Conservation (phyloP, 2,329 filamentous ascomycete species). For the Akanthomyces uredinophilus region DNA sequence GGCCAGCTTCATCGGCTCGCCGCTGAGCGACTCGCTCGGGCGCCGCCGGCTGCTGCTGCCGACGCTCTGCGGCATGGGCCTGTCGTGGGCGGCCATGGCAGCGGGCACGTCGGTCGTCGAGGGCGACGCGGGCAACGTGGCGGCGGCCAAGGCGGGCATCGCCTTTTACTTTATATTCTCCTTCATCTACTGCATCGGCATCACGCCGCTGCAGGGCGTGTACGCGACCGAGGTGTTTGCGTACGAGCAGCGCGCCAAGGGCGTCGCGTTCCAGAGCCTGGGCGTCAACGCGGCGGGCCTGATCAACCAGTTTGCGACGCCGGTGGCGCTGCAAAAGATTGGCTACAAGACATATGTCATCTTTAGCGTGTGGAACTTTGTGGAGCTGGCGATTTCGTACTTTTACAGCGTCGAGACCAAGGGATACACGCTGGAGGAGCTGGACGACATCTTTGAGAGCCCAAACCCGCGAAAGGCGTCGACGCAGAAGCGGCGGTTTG, state of each 20-base stretch:
- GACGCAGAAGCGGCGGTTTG: conserved; percentile 12
- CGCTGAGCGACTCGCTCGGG: conserved; percentile 9
- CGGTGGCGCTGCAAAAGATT: conserved; percentile 38
- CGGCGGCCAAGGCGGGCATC: conserved; percentile 39
- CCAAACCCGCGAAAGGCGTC: conserved; percentile 16
- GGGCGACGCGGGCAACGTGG: conserved; percentile 29
- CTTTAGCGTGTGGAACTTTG: conserved; percentile 34
- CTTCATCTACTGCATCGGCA: conserved; percentile 39
- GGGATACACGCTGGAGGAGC: conserved; percentile 27
- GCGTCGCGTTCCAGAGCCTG: conserved; percentile 36
- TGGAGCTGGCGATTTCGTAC: conserved; percentile 35
- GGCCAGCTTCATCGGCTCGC: conserved; percentile 13
- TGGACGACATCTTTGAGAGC: conserved; percentile 15
- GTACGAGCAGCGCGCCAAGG: conserved; percentile 44
- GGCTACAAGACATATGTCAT: conserved; percentile 43
- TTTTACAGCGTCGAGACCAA: conserved; percentile 42
- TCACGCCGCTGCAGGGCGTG: conserved; percentile 22
- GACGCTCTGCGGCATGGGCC: conserved; percentile 5
- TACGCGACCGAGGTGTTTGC: conserved; percentile 43
- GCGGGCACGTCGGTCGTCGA: conserved; percentile 48
- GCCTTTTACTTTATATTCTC: conserved; percentile 46
- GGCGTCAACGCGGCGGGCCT: conserved; percentile 35
- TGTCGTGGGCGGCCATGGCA: conserved; percentile 23
- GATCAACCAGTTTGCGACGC: conserved; percentile 36
- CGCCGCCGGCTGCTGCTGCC: conserved; percentile 7